Percentiles rank a stretch among this genome's conserved stretches.
Conservation (phyloP, 371 early-diverging fungal species). For the Capillidium rhysosporum region DNA sequence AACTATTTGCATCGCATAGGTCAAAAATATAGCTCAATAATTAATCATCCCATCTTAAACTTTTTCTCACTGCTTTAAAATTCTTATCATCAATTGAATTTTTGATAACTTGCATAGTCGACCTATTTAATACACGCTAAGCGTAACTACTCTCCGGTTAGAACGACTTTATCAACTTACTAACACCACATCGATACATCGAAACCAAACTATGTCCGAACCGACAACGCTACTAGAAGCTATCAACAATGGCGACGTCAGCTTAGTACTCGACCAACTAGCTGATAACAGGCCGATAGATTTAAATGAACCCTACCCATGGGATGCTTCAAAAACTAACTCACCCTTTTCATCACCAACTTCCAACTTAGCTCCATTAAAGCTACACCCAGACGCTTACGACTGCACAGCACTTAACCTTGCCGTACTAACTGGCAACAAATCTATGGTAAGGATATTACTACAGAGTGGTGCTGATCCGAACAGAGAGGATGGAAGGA, state of each 20-base stretch:
- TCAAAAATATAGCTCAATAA: too few relatives aligned
- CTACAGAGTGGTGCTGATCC: conserved; percentile 37
- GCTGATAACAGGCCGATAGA: not conserved
- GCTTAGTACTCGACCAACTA: not conserved
- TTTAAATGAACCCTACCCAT: not conserved
- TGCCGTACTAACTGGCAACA: conserved; percentile 42
- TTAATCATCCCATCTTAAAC: too few relatives aligned
- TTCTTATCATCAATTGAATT: too few relatives aligned
- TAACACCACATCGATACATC: too few relatives aligned
- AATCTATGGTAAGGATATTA: conserved; percentile 30
- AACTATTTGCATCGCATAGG: too few relatives aligned
- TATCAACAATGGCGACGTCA: not conserved
- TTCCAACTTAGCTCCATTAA: not conserved
- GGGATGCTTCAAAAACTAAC: not conserved
- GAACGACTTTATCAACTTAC: too few relatives aligned
- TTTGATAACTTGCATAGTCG: too few relatives aligned
- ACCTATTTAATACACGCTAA: too few relatives aligned
- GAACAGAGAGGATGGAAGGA: conserved; percentile 37
- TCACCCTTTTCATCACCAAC: not conserved
- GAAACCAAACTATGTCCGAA: too few relatives aligned
- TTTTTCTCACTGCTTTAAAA: too few relatives aligned
- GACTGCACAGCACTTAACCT: conserved; percentile 27
- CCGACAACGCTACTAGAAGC: too few relatives aligned
- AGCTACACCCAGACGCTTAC: not conserved
- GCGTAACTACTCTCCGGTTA: too few relatives aligned